Conservation (phyloP, 805 yeast species). For the Candida methanosorbosa region DNA sequence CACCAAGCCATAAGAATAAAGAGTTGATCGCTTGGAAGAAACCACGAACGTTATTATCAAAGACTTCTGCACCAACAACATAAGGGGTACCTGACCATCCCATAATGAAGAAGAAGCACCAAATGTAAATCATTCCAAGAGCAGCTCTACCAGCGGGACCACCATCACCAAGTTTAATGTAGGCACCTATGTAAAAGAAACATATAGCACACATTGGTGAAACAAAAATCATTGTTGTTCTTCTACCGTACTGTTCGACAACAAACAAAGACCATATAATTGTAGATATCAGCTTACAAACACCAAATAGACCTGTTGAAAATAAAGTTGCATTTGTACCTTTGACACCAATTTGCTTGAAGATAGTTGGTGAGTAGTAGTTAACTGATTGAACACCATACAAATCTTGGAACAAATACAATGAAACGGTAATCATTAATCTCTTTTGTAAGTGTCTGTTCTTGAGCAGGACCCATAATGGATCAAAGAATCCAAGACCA, state of each 20-base stretch:
- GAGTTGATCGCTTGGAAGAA: constrained; percentile 35
- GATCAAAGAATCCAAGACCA: constrained; percentile 62
- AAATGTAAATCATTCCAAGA: constrained; percentile 34
- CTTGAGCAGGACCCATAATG: constrained; percentile 41
- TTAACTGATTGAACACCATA: constrained; percentile 86
- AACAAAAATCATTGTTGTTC: constrained; percentile 29
- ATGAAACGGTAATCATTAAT: constrained; percentile 77
- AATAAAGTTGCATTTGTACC: constrained; percentile 77
- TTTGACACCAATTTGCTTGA: constrained; percentile 85
- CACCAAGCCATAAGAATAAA: constrained; percentile 41
- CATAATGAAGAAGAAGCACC: constrained; percentile 35
- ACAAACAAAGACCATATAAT: constrained; percentile 35
- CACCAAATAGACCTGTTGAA: constrained; percentile 69
- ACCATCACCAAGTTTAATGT: constrained; percentile 28
- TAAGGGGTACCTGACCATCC: constrained; percentile 41
- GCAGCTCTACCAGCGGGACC: constrained; percentile 34
- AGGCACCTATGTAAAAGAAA: constrained; percentile 42
- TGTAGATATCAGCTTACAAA: constrained; percentile 40
- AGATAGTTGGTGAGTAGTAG: constrained; percentile 85
- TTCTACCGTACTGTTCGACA: constrained; percentile 39
- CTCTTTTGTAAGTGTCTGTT: constrained; percentile 59
- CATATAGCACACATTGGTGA: constrained; percentile 32
- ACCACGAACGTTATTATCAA: constrained; percentile 33
- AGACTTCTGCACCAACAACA: constrained; percentile 39
- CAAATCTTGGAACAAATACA: constrained; percentile 82